These are phyloP conservation scores for Oenanthe javanica DNA, from an alignment of 140 eudicot genomes.

Conservation along the genomic window DNA sequence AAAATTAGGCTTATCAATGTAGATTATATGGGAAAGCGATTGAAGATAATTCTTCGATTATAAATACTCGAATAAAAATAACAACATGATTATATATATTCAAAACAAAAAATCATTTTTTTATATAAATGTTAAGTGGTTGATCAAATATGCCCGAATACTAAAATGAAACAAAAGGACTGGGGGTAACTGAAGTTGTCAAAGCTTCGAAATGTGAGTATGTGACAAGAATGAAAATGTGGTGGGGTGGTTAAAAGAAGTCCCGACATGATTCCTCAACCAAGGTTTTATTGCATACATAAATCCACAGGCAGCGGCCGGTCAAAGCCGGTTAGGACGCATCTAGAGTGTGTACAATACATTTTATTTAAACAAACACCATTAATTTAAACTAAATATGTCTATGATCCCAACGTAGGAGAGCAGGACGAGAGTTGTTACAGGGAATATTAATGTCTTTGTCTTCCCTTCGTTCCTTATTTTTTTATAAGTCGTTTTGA, in stretches of 20 bases:
- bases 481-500: not conserved
- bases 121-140: too few species aligned
- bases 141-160: not conserved
- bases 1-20: too few species aligned
- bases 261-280: conserved; percentile 18
- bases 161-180: not conserved
- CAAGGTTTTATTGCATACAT: not conserved
- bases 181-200: not conserved
- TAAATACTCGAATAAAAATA: too few species aligned
- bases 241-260: conserved; percentile 5
- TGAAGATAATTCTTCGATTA: too few species aligned
- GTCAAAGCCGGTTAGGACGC: conserved; percentile 13
- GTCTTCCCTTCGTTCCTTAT: not conserved
- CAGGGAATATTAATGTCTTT: conserved; percentile 5
- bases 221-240: not conserved
- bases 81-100: too few species aligned
- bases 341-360: not conserved
- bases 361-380: not conserved
- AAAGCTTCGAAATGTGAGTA: not conserved
- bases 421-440: conserved; percentile 10
- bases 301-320: conserved; percentile 15
- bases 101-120: too few species aligned
- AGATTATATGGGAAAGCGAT: too few species aligned
- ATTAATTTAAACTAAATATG: not conserved
- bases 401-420: conserved; percentile 2